Base-by-base conservation (phyloP, 208 protist species). In the Naegleria gruberi region DNA sequence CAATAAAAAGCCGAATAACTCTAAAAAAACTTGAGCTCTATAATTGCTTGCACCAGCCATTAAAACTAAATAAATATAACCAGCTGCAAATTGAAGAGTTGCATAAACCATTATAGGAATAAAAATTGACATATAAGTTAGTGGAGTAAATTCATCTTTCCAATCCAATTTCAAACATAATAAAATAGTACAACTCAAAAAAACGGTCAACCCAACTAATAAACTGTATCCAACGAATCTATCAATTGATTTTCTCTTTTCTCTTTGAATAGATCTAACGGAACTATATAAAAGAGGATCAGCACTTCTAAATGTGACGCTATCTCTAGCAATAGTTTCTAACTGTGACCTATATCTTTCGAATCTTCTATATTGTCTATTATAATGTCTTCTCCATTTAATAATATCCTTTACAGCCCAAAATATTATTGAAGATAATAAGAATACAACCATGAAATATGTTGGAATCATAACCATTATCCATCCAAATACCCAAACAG, bases 361-460 rank as follows among this genome's bases (percentile, higher is more conserved):
- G 34, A 77, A 77, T 77, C 65, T 77, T 77, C 65, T 30, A 37
- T 37, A 77, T 37, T 77, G 65, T 37, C 65, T 19, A 8, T n/a
- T 77, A 37, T 77, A 77, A 37, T 77, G 65, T 37, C 65, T 77
- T 77, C 65, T 77, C 65, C 65, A 77, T 77, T 77, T 77, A n/a
- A 77, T 77, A 7, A 77, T 37, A 77, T 77, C 65, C 34, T 77
- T 77, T 77, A 77, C 17, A 37, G 26, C 65, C 65, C 65, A 77
- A n/a, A 77, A 37, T 37, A 37, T 26, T 37, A 77, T 7, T 37
- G 30, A 37, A 7, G 34, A 7, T n/a, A 77, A 77, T 12, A 77
- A 37, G 26, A 37, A 37, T 37, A 77, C 6, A 15, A n/a, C 0
- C 65, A 77, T 77, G 17, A 77, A 7, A 77, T 77, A 77, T 5